Percentiles rank a stretch among this genome's conserved stretches.
phyloP scores from a whole-genome alignment of 2,329 filamentous ascomycete genomes.

The Xylaria sp. region DNA sequence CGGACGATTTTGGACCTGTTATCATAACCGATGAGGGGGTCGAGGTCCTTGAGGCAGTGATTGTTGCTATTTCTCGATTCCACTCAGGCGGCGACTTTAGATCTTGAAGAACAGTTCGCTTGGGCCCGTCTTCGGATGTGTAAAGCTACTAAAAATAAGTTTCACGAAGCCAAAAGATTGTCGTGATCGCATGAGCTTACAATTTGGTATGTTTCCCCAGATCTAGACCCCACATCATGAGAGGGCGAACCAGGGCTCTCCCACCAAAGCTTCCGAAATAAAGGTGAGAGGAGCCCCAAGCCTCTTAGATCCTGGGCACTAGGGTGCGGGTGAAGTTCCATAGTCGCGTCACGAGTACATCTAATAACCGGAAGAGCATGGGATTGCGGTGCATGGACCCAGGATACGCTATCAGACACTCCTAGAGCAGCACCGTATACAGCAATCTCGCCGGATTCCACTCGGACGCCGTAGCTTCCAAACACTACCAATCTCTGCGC shows the following conservation, averaged over 20 bases:
- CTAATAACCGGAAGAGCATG: conserved; percentile 76
- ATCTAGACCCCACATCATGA: conserved; percentile 44
- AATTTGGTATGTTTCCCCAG: conserved; percentile 59
- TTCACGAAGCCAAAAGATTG: conserved; percentile 8
- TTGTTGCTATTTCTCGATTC: conserved; percentile 68
- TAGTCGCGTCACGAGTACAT: conserved; percentile 59
- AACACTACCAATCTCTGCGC: conserved; percentile 69
- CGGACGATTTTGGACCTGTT: conserved; percentile 76
- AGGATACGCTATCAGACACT: conserved; percentile 59
- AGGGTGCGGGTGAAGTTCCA: conserved; percentile 68
- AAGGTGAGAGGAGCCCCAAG: conserved; percentile 70
- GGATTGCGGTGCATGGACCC: conserved; percentile 74
- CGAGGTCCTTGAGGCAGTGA: conserved; percentile 53
- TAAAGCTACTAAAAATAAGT: conserved; percentile 59
- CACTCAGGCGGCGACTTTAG: conserved; percentile 68
- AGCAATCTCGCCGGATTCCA: conserved; percentile 71
- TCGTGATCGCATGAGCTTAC: conserved; percentile 51
- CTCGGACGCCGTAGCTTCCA: conserved; percentile 74
- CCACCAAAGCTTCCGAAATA: conserved; percentile 76
- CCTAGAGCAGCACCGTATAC: conserved; percentile 73
- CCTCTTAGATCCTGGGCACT: conserved; percentile 60
- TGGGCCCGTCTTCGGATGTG: conserved; percentile 64
- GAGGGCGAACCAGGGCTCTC: conserved; percentile 49
- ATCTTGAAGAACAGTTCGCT: conserved; percentile 62
- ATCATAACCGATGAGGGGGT: conserved; percentile 63